Conservation (phyloP, 192 early-diverging fungal genomes). For the Coemansia sp. region DNA sequence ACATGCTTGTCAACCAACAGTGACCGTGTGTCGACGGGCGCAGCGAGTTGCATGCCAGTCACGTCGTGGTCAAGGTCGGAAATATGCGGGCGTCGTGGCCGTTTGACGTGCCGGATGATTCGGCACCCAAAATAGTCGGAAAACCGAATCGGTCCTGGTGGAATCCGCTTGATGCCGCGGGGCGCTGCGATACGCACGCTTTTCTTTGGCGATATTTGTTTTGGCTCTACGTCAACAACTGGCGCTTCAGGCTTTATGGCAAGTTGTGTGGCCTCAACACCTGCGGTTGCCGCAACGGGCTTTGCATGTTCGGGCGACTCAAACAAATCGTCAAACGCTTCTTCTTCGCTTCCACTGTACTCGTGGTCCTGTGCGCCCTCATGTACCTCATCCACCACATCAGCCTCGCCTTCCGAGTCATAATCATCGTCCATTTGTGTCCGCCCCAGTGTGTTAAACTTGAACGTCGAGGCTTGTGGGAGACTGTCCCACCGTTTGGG, state of each 20-base stretch:
- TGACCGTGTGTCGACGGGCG: constrained; percentile 39
- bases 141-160: constrained; percentile 36
- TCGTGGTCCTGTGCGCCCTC: not conserved
- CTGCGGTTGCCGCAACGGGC: not conserved
- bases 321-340: constrained; percentile 54
- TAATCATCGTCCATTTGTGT: constrained; percentile 61
- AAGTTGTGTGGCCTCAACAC: too few species aligned
- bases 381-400: not conserved
- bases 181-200: constrained; percentile 10
- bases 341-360: constrained; percentile 37
- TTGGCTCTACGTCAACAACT: not conserved
- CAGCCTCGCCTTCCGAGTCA: constrained; percentile 43
- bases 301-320: constrained; percentile 31
- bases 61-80: constrained; percentile 7
- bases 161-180: constrained; percentile 35
- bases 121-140: constrained; percentile 50
- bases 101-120: constrained; percentile 26
- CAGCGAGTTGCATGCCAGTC: constrained; percentile 8
- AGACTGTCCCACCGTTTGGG: constrained; percentile 18
- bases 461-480: constrained; percentile 8
- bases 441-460: constrained; percentile 12
- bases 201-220: not conserved
- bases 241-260: not conserved
- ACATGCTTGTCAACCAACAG: constrained; percentile 14
- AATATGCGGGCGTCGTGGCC: constrained; percentile 22